Percentiles rank a stretch among this genome's conserved stretches.
phyloP scores from a whole-genome alignment of 305 asterid species.

The Stenogyne calaminthoides region DNA sequence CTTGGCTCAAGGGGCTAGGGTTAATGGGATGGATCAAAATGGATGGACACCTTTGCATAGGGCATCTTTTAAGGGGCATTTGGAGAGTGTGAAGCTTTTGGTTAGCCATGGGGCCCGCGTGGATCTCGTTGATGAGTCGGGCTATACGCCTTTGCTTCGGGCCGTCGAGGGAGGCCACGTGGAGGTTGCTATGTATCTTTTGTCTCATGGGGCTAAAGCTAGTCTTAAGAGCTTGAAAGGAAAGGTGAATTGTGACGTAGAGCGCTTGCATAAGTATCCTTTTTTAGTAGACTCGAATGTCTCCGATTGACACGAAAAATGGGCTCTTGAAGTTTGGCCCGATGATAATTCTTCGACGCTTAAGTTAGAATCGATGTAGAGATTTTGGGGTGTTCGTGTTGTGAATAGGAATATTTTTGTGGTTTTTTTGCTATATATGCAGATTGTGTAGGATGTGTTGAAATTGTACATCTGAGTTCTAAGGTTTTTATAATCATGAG shows the following conservation, averaged over 20 bases:
- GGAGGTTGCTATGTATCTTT: conserved; percentile 59
- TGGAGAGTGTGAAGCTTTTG: conserved; percentile 58
- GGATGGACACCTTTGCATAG: conserved; percentile 88
- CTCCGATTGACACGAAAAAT: background rate
- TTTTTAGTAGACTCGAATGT: conserved; percentile 2
- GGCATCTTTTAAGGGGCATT: conserved; percentile 65
- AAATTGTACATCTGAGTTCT: background rate
- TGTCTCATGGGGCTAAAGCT: conserved; percentile 69
- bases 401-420: background rate
- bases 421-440: background rate
- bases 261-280: conserved; percentile 42
- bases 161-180: conserved; percentile 66
- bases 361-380: background rate
- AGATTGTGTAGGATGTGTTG: background rate
- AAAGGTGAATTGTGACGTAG: conserved; percentile 32
- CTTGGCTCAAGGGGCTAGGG: conserved; percentile 56
- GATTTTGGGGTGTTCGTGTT: background rate
- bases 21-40: conserved; percentile 64
- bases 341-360: background rate
- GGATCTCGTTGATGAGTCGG: conserved; percentile 52
- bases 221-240: conserved; percentile 58
- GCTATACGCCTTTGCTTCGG: conserved; percentile 64
- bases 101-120: conserved; percentile 63
- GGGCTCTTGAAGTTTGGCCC: background rate
- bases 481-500: background rate